These are phyloP conservation scores for Nicotiana tomentosiformis DNA, from an alignment of 257 asterid species.

Conservation along the genomic window DNA sequence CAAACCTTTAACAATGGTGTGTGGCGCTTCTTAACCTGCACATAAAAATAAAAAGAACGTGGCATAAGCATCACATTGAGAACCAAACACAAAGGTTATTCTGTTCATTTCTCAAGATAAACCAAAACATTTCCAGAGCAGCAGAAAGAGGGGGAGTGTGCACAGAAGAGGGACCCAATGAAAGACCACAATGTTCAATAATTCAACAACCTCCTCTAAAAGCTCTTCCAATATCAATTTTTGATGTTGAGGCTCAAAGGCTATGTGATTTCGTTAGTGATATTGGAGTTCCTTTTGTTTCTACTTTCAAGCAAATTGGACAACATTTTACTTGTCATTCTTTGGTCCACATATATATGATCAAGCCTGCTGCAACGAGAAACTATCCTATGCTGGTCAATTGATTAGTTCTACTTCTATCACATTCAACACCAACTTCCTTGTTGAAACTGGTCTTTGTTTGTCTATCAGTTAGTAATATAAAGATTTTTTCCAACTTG, in stretches of 20 bases:
- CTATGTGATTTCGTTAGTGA: not conserved
- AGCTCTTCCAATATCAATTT: not conserved
- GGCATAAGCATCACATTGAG: not conserved
- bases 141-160: not conserved
- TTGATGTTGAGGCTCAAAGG: not conserved
- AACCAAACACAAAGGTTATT: not conserved
- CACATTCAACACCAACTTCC: not conserved
- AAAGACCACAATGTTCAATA: not conserved
- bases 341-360: not conserved
- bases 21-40: slow-evolving; percentile 77
- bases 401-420: not conserved
- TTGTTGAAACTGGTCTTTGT: not conserved
- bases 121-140: not conserved
- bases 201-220: not conserved
- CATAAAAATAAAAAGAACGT: not conserved
- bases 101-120: not conserved
- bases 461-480: not conserved
- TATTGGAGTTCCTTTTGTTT: not conserved
- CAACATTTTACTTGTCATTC: no score
- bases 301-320: no score
- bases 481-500: not conserved
- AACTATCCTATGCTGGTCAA: not conserved
- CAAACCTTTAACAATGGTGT: slow-evolving; percentile 85
- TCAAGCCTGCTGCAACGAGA: not conserved
- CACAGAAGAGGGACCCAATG: not conserved